Percentiles rank a stretch among this genome's conserved stretches.
Evolutionary conservation across 305 asterid genomes (phyloP).

Genomic region (Fraxinus sp.): DNA sequence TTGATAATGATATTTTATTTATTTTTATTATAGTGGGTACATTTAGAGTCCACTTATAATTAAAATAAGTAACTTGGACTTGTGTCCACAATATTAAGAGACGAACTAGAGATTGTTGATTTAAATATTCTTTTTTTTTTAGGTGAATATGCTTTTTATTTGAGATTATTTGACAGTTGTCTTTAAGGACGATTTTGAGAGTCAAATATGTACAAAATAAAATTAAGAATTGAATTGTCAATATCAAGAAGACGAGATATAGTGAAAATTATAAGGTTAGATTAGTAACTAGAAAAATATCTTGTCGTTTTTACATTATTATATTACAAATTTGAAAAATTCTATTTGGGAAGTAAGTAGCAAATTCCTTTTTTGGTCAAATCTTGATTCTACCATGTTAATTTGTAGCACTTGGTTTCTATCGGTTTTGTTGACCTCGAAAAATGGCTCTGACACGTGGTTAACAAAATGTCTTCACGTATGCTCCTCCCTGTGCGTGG

Average conservation of each 20-base stretch:
- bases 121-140: background rate
- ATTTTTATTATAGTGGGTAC: background rate
- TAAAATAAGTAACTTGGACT: background rate
- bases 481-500: too few species aligned
- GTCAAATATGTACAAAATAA: background rate
- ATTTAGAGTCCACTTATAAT: background rate
- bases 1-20: background rate
- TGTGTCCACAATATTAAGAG: background rate
- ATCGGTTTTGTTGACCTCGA: background rate
- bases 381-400: background rate
- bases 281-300: background rate
- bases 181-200: background rate
- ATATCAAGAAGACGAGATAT: background rate
- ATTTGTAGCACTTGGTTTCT: background rate
- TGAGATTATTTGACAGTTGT: background rate
- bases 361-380: background rate
- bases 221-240: background rate
- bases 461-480: too few species aligned
- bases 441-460: too few species aligned
- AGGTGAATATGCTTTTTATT: background rate
- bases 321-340: background rate
- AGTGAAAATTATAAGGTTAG: background rate
- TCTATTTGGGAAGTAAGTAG: too few species aligned
- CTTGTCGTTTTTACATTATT: background rate
- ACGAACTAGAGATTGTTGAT: constrained; percentile 6